Evolutionary conservation across 805 yeast species (phyloP).

Genomic region (Lipomyces chichibuensis): DNA sequence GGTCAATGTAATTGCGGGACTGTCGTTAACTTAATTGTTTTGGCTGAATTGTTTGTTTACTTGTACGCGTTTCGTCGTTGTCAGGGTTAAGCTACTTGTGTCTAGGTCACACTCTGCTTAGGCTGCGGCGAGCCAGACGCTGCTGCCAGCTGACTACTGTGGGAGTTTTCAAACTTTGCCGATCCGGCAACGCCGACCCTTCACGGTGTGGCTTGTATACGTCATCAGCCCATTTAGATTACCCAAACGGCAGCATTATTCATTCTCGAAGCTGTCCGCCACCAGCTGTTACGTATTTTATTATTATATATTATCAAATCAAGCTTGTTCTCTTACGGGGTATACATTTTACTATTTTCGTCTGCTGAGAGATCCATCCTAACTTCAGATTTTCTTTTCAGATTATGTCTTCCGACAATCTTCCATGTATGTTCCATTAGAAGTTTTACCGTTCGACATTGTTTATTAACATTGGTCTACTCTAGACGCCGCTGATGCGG

Average conservation of each 20-base stretch:
- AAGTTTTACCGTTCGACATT: background rate
- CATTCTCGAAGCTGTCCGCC: background rate
- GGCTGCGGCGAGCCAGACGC: too few species aligned
- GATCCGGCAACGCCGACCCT: background rate
- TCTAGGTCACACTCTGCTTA: too few species aligned
- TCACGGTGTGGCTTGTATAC: background rate
- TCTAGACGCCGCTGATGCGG: constrained; percentile 39
- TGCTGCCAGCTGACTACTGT: background rate
- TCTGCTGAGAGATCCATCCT: too few species aligned
- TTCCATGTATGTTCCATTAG: constrained; percentile 16
- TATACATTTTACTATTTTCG: background rate
- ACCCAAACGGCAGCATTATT: background rate
- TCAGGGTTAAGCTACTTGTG: too few species aligned
- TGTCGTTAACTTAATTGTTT: too few species aligned
- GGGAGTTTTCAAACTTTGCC: background rate
- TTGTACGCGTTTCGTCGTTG: background rate
- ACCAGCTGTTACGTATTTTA: background rate
- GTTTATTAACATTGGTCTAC: background rate
- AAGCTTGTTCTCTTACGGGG: background rate
- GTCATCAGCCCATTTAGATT: background rate
- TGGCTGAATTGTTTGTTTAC: background rate
- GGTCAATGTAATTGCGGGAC: background rate
- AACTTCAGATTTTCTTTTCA: background rate
- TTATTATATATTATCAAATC: too few species aligned
- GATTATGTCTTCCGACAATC: constrained; percentile 16